phyloP scores from a whole-genome alignment of 2,329 filamentous ascomycete species.

The Graphilbum fragrans region DNA sequence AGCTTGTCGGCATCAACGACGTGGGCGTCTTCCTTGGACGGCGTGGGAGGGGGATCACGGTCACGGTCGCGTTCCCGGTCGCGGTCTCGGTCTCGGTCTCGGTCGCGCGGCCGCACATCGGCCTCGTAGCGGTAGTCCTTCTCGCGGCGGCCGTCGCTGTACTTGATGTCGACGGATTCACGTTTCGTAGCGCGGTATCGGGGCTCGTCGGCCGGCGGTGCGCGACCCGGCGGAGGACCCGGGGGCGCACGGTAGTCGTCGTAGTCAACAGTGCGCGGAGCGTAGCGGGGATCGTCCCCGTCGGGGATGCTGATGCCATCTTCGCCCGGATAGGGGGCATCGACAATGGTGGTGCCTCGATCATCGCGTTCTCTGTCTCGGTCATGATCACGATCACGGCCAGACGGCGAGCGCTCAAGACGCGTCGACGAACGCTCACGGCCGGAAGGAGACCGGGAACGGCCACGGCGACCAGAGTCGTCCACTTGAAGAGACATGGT shows the following conservation, averaged over 20 bases:
- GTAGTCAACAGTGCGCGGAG: slow-evolving; percentile 19
- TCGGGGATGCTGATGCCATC: slow-evolving; percentile 20
- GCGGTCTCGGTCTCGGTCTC: slow-evolving; percentile 14
- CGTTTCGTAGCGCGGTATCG: slow-evolving; percentile 25
- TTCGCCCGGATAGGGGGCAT: slow-evolving; percentile 31
- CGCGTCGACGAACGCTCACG: slow-evolving; percentile 15
- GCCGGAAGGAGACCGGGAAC: slow-evolving; percentile 34
- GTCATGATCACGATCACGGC: slow-evolving; percentile 15
- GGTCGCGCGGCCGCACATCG: slow-evolving; percentile 14
- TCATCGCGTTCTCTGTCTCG: slow-evolving; percentile 22
- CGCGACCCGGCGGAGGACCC: slow-evolving; percentile 12
- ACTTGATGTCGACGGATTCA: slow-evolving; percentile 17
- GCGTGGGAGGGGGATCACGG: background rate
- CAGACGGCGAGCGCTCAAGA: slow-evolving; percentile 8
- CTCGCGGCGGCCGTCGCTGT: slow-evolving; percentile 14
- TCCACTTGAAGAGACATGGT: slow-evolving; percentile 41
- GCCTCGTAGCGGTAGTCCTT: slow-evolving; percentile 14
- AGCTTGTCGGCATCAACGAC: slow-evolving; percentile 24
- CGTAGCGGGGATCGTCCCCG: slow-evolving; percentile 17
- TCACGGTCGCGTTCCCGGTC: slow-evolving; percentile 16
- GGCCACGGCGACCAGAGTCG: slow-evolving; percentile 28
- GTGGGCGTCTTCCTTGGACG: slow-evolving; percentile 9
- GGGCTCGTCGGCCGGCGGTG: slow-evolving; percentile 17
- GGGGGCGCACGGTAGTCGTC: slow-evolving; percentile 15
- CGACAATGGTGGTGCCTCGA: slow-evolving; percentile 19